These are phyloP conservation scores for Leccinum fuscescens DNA, from an alignment of 1,284 basidiomycete genomes.

Conservation along the genomic window DNA sequence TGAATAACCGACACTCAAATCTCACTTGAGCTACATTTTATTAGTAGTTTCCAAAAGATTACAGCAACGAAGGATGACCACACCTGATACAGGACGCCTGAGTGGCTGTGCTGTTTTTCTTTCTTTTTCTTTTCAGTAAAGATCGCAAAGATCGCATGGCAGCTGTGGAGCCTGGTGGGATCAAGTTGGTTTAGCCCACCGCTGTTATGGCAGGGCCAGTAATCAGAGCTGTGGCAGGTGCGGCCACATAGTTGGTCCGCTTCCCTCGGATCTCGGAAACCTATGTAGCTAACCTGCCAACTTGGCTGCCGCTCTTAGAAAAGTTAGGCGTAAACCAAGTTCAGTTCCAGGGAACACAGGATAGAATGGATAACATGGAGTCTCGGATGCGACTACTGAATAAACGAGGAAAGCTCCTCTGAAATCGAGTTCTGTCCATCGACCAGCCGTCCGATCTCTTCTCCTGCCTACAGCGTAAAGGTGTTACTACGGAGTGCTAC, in stretches of 20 bases:
- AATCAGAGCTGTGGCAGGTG: not conserved
- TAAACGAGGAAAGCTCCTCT: conserved; percentile 22
- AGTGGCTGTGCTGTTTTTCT: not conserved
- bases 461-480: conserved; percentile 39
- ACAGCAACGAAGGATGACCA: not conserved
- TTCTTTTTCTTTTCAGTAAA: not conserved
- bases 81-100: not conserved
- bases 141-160: conserved; percentile 1
- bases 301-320: not conserved
- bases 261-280: not conserved
- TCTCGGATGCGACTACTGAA: conserved; percentile 14
- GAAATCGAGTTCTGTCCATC: conserved; percentile 42
- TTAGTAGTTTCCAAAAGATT: not conserved
- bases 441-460: conserved; percentile 56
- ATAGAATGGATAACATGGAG: not conserved
- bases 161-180: not conserved
- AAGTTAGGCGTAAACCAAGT: not conserved
- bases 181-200: not conserved
- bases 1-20: not conserved
- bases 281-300: not conserved
- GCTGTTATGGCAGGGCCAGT: not conserved
- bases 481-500: conserved; percentile 1
- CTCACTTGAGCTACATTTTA: not conserved
- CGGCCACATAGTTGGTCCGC: not conserved
- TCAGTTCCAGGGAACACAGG: conserved; percentile 8